Conservation (phyloP, 371 early-diverging fungal genomes). For the Mortierella sp. region DNA sequence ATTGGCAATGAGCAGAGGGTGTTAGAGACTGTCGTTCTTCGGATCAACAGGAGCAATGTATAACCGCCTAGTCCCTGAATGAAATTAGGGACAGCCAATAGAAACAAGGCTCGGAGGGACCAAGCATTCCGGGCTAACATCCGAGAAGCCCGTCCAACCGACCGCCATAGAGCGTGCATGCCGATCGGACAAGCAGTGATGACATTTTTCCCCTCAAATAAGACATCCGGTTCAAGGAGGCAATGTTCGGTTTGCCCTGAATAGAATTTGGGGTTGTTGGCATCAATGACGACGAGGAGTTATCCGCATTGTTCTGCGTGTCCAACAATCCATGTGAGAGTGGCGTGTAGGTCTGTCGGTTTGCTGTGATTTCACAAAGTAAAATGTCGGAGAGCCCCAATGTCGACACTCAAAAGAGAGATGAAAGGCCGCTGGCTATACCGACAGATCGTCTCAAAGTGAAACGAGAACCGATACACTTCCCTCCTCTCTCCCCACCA, state of each 20-base stretch:
- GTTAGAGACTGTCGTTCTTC: slow-evolving; percentile 57
- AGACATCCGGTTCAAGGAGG: slow-evolving; percentile 22
- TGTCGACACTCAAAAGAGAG: too few species aligned
- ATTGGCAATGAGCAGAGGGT: slow-evolving; percentile 75
- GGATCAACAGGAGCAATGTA: too few species aligned
- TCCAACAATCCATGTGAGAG: slow-evolving; percentile 6
- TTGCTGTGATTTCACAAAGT: too few species aligned
- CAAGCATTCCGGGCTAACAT: too few species aligned
- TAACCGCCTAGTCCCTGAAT: too few species aligned
- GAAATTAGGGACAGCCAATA: too few species aligned
- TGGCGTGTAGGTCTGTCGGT: not conserved
- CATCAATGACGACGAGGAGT: not conserved
- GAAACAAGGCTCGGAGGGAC: not conserved
- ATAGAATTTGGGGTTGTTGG: slow-evolving; percentile 3
- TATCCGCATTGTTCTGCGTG: not conserved
- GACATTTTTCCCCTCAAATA: not conserved
- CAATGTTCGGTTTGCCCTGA: slow-evolving; percentile 45
- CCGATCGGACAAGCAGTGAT: slow-evolving; percentile 35
- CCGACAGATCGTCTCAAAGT: too few species aligned
- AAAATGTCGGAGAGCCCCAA: too few species aligned
- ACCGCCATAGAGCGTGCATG: slow-evolving; percentile 34
- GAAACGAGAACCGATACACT: too few species aligned
- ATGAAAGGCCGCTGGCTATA: too few species aligned
- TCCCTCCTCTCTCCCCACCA: too few species aligned
- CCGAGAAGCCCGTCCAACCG: too few species aligned